These are phyloP conservation scores for Coelastrella sp. DNA, from an alignment of 139 green algal genomes.

Conservation along the genomic window DNA sequence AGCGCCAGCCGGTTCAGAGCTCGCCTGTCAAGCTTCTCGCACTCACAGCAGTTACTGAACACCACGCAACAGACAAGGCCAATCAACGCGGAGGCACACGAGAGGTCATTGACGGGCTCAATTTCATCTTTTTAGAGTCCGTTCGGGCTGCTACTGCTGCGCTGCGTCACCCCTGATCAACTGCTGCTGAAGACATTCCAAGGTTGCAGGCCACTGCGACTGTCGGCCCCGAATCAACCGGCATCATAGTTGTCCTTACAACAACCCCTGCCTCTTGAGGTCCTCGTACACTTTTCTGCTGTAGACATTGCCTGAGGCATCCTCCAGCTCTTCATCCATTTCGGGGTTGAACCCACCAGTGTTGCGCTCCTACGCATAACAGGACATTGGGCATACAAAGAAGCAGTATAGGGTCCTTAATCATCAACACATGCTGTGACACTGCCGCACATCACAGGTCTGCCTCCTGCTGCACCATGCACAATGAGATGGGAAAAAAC, in stretches of 20 bases:
- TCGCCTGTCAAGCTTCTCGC: too few species aligned
- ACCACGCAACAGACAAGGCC: too few species aligned
- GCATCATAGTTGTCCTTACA: constrained; percentile 55
- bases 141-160: too few species aligned
- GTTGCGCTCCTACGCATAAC: constrained; percentile 59
- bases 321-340: constrained; percentile 87
- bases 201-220: background rate
- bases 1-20: too few species aligned
- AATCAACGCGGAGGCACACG: too few species aligned
- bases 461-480: background rate
- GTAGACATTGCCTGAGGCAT: constrained; percentile 93
- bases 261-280: constrained; percentile 89
- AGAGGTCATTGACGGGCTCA: too few species aligned
- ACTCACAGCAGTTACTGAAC: too few species aligned
- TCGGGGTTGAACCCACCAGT: constrained; percentile 80
- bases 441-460: background rate
- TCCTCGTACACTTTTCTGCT: constrained; percentile 90
- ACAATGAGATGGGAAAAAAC: too few species aligned
- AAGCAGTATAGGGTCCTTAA: too few species aligned
- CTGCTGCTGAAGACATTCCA: background rate
- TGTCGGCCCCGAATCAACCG: background rate
- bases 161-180: too few species aligned
- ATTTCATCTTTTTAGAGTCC: too few species aligned
- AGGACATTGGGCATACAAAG: background rate
- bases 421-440: background rate